These are phyloP conservation scores for maize (Zea mays) DNA, from an alignment of 176 grass and related monocot species.

Conservation along the genomic window DNA sequence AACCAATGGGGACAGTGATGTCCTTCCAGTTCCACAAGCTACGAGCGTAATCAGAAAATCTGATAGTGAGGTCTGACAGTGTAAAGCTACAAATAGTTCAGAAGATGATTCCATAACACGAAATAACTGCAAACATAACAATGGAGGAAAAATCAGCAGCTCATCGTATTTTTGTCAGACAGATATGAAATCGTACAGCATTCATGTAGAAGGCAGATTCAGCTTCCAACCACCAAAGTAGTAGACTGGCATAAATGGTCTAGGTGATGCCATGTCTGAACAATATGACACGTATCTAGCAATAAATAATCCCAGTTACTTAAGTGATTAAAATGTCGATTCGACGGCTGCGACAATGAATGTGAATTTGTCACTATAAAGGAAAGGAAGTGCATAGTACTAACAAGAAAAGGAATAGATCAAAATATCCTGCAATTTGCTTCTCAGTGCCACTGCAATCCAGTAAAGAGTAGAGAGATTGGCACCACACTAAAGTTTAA, in stretches of 20 bases:
- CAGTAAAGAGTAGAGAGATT: not conserved
- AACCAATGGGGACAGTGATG: not conserved
- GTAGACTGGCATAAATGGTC: not conserved
- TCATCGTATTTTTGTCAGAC: not conserved
- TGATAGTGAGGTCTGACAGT: not conserved
- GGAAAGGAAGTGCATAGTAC: not conserved
- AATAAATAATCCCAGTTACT: not conserved
- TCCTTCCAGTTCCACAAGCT: not conserved
- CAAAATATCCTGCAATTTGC: not conserved
- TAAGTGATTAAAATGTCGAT: not conserved
- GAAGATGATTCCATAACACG: not conserved
- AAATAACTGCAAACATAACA: not conserved
- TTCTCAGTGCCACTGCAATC: not conserved
- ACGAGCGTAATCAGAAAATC: not conserved
- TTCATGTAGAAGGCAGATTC: not conserved
- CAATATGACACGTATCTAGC: not conserved
- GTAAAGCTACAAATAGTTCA: constrained; percentile 13
- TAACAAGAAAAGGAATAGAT: not conserved
- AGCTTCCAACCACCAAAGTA: not conserved
- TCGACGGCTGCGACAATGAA: not conserved
- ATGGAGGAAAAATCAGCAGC: not conserved
- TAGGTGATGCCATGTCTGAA: not conserved
- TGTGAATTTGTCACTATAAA: not conserved
- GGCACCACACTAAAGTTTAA: not conserved
- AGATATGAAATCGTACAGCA: not conserved